phyloP scores from a whole-genome alignment of 2,329 filamentous ascomycete genomes.

The Rhytidhysteron rufulum region DNA sequence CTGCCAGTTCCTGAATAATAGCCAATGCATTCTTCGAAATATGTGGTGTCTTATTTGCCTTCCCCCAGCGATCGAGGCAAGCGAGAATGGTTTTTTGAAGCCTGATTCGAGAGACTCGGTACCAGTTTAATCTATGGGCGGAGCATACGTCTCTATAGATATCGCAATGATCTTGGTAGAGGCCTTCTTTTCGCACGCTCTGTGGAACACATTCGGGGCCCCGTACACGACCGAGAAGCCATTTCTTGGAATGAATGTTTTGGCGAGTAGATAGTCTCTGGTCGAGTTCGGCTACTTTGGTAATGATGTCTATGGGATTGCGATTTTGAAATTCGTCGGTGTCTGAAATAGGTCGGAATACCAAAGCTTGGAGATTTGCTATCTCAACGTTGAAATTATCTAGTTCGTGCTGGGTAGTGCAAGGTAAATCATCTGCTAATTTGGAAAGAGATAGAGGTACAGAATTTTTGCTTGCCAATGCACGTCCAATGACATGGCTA shows the following conservation, averaged over 20 bases:
- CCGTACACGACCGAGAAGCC: constrained; percentile 2
- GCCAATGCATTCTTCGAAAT: background rate
- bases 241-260: constrained; percentile 4
- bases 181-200: constrained; percentile 8
- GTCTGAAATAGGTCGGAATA: background rate
- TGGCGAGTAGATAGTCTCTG: background rate
- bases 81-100: background rate
- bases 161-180: constrained; percentile 7
- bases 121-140: background rate
- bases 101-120: background rate
- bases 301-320: background rate
- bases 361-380: background rate
- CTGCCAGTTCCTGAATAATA: background rate
- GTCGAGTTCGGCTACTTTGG: background rate
- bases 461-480: background rate
- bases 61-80: background rate
- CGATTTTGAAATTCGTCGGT: background rate
- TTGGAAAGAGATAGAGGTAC: background rate
- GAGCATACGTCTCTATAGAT: background rate
- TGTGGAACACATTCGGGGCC: constrained; percentile 6
- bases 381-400: background rate
- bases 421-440: background rate
- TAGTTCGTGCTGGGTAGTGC: background rate
- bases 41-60: background rate
- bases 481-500: background rate